phyloP scores from a whole-genome alignment of 164 flowering plant species.

The Pachysandra terminalis region DNA sequence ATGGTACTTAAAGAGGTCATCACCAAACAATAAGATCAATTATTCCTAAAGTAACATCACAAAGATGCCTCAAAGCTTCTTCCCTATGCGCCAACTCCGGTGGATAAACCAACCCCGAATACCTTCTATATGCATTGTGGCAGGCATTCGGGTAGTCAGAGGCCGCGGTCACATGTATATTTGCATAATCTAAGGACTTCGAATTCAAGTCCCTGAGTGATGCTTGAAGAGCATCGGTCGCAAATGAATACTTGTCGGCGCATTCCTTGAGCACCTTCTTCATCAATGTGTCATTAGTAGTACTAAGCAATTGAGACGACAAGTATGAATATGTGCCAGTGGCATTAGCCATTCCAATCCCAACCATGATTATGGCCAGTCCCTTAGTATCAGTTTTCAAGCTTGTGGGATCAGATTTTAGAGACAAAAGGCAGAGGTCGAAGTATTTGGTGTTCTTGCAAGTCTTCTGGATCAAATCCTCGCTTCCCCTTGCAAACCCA shows the following conservation, averaged over 20 bases:
- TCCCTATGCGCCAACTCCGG: conserved; percentile 45
- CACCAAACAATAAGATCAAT: conserved; percentile 38
- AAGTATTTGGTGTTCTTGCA: conserved; percentile 60
- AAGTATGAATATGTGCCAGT: conserved; percentile 43
- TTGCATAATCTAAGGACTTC: conserved; percentile 55
- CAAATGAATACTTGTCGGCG: conserved; percentile 45
- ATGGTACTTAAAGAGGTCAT: too few species aligned
- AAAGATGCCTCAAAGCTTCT: conserved; percentile 47
- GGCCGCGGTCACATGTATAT: conserved; percentile 56
- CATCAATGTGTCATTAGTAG: conserved; percentile 21
- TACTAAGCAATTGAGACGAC: conserved; percentile 29
- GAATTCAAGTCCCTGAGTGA: conserved; percentile 38
- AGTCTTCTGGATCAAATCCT: conserved; percentile 37
- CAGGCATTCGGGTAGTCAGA: conserved; percentile 68
- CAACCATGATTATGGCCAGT: conserved; percentile 51
- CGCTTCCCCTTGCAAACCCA: conserved; percentile 15
- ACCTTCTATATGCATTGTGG: conserved; percentile 47
- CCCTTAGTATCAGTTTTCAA: conserved; percentile 48
- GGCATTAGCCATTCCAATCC: conserved; percentile 41
- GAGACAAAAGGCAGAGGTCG: conserved; percentile 53
- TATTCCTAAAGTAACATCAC: conserved; percentile 63
- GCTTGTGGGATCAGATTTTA: conserved; percentile 54
- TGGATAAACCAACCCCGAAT: conserved; percentile 50
- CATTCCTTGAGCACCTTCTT: conserved; percentile 50
- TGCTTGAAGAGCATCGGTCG: conserved; percentile 41